Evolutionary conservation across 495 filamentous ascomycete genomes (phyloP).

Genomic region (Penicillium robsamsonii): DNA sequence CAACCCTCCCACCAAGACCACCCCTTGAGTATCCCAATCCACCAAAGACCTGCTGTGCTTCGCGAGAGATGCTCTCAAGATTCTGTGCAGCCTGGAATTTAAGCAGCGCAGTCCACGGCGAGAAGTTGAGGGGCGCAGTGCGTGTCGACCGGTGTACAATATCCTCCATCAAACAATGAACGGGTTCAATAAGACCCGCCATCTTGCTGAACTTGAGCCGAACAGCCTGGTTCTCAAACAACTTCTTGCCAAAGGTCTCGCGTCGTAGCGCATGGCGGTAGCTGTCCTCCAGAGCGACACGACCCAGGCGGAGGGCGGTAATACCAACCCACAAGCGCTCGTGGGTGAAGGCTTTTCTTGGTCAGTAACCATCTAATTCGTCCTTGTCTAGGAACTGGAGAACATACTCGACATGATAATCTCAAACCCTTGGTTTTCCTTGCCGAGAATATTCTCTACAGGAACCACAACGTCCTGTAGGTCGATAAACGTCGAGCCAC

Average conservation of each 20-base stretch:
- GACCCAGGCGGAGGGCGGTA: slow-evolving; percentile 17
- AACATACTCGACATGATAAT: slow-evolving; percentile 56
- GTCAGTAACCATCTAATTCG: background rate
- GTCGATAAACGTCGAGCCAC: slow-evolving; percentile 62
- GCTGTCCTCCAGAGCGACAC: slow-evolving; percentile 18
- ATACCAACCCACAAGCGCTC: slow-evolving; percentile 19
- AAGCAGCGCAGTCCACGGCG: slow-evolving; percentile 16
- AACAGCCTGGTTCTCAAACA: slow-evolving; percentile 19
- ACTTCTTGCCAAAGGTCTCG: slow-evolving; percentile 16
- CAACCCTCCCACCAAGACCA: slow-evolving; percentile 16
- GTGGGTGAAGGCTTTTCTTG: slow-evolving; percentile 13
- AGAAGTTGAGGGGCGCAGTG: slow-evolving; percentile 11
- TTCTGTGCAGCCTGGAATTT: slow-evolving; percentile 23
- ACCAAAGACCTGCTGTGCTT: slow-evolving; percentile 22
- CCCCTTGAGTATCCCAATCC: slow-evolving; percentile 18
- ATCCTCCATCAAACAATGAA: slow-evolving; percentile 17
- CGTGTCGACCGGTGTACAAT: slow-evolving; percentile 16
- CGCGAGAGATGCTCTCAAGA: slow-evolving; percentile 19
- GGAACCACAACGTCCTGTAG: slow-evolving; percentile 77
- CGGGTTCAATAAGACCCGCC: slow-evolving; percentile 13
- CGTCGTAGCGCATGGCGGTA: slow-evolving; percentile 18
- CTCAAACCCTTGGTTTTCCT: slow-evolving; percentile 72
- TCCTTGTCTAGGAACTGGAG: too few species aligned
- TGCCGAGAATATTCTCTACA: slow-evolving; percentile 65
- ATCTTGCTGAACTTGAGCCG: slow-evolving; percentile 17